Evolutionary conservation across 2,329 filamentous ascomycete species (phyloP), one percentile per base, ranked within the genome.

Genomic region (Aspergillus ruber): DNA sequence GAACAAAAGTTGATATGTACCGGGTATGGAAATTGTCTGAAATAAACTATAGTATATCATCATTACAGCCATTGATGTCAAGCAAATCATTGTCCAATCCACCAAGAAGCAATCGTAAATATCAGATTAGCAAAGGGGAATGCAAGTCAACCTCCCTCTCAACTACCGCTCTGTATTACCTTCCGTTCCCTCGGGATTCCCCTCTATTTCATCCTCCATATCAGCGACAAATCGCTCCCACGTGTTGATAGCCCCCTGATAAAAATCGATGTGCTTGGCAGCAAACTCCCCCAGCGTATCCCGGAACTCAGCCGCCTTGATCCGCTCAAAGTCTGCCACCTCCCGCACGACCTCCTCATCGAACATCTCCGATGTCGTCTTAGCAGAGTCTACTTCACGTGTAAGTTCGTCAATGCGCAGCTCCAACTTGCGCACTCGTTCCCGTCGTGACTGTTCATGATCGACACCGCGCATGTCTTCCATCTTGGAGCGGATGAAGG

Each of bases 401-500:
- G 89, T 95, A 36, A 98, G 78, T 62, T 95, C 87, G 59, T 95
- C 89, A 57, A 98, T 95, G 55, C 89, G 84, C 43, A 97, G 77
- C 69, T 98, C 93, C 3, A 97, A 78, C 69, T 93, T 95, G 49
- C 93, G 83, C 44, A 91, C 80, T 25, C 91, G 82, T 66, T 97
- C 91, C 12, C 90, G 82, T 2, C 90, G 84, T 12, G 86, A 84
- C 61, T 94, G 88, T 66, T 97, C 93, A 70, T 97, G 93, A 68
- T 98, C 93, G 3, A 98, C 90, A 12, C 93, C 93, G 15, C 93
- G 84, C 53, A 96, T 90, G 64, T 98, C 93, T 69, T 98, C 93
- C 61, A 98, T 86, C 70, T 97, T 97, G 65, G 86, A 85, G 40
- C 90, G 86, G 56, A 98, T 80, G 73, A 96, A 97, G 3, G 87